phyloP scores from a whole-genome alignment of 2,329 filamentous ascomycete species.

The Rutstroemia sp. region DNA sequence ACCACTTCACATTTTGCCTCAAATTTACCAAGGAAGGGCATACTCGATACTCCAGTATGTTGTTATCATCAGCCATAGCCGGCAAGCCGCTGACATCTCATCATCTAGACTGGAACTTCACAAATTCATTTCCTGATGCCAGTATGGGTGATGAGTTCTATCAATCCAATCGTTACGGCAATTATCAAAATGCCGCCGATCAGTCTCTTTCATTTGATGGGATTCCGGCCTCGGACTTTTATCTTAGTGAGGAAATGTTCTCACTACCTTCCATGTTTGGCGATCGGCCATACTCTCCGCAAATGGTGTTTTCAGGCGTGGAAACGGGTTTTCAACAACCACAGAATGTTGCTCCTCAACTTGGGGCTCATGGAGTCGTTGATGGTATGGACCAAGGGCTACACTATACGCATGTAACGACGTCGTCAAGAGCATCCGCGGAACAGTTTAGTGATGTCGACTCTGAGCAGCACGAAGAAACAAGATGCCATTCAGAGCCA shows the following conservation, averaged over 20 bases:
- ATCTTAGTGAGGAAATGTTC: constrained; percentile 1
- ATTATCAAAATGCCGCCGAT: background rate
- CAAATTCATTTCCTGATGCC: background rate
- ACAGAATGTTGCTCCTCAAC: background rate
- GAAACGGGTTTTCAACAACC: background rate
- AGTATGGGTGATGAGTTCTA: constrained; percentile 1
- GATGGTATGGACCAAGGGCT: no score
- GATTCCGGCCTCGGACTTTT: background rate
- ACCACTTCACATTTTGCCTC: background rate
- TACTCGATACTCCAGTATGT: background rate
- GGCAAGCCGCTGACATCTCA: background rate
- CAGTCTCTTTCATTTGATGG: background rate
- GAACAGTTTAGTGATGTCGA: background rate
- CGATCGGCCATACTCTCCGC: background rate
- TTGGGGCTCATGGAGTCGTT: no score
- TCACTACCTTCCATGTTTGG: background rate
- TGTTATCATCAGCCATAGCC: background rate
- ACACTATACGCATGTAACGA: no score
- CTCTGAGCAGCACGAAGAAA: no score
- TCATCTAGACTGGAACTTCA: background rate
- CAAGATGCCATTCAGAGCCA: no score
- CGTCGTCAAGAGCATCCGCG: background rate
- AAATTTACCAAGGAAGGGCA: no score
- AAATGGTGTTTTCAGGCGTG: background rate
- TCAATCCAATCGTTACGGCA: background rate